Evolutionary conservation across 23 red algal genomes (phyloP).

Genomic region (Chondrus crispus): DNA sequence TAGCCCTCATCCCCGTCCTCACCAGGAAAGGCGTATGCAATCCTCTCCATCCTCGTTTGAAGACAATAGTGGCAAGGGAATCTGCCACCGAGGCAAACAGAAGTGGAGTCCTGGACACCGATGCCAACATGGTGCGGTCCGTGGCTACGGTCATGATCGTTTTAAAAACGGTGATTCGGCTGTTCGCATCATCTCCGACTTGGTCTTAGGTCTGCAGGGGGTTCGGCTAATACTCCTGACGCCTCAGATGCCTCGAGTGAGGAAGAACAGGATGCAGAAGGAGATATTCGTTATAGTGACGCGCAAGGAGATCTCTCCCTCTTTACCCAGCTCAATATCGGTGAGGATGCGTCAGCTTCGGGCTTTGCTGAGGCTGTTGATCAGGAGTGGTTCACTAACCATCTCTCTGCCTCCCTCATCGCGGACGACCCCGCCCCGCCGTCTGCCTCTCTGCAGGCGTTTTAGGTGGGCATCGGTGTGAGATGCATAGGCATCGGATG

Average conservation of each 20-base stretch:
- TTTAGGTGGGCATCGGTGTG: not conserved
- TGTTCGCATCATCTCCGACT: not conserved
- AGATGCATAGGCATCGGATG: not conserved
- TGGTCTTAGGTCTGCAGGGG: not conserved
- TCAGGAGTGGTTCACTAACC: not conserved
- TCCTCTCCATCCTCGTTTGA: not conserved
- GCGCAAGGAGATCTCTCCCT: not conserved
- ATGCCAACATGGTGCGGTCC: not conserved
- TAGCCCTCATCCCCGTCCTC: not conserved
- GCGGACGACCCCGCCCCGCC: not conserved
- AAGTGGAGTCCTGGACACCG: not conserved
- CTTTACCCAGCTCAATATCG: conserved; percentile 5
- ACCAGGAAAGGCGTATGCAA: not conserved
- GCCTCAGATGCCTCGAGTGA: too few species aligned
- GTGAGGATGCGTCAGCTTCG: not conserved
- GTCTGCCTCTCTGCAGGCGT: not conserved
- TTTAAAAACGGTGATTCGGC: not conserved
- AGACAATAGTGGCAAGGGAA: not conserved
- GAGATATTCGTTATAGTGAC: too few species aligned
- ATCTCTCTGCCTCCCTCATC: not conserved
- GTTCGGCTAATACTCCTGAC: too few species aligned
- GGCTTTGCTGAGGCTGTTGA: not conserved
- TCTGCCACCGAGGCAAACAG: not conserved
- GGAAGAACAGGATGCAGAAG: too few species aligned
- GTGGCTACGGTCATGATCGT: not conserved